Percentiles rank a stretch among this genome's conserved stretches.
These are phyloP conservation scores for Sclerotinia trifoliorum DNA, from an alignment of 2,329 filamentous ascomycete genomes.

Conservation along the genomic window DNA sequence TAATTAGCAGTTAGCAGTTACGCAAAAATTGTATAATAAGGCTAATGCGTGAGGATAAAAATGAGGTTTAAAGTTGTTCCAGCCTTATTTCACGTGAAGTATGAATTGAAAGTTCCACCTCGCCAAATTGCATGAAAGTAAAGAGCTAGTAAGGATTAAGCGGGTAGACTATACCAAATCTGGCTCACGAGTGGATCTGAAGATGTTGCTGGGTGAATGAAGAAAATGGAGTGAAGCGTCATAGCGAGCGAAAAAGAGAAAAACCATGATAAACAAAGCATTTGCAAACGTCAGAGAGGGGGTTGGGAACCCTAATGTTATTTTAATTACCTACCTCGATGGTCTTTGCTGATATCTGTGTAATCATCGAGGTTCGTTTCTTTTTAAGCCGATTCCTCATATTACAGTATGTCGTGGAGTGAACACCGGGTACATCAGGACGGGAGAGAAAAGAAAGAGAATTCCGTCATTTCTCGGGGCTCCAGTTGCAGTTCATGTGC, in stretches of 20 bases:
- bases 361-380: background rate
- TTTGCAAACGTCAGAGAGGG: background rate
- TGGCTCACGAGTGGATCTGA: slow-evolving; percentile 6
- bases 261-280: background rate
- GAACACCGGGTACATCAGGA: background rate
- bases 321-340: too few relatives aligned
- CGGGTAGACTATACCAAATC: background rate
- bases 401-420: background rate
- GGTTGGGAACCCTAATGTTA: background rate
- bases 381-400: background rate
- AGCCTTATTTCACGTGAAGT: background rate
- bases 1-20: background rate
- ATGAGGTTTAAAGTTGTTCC: background rate
- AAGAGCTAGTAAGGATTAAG: slow-evolving; percentile 18
- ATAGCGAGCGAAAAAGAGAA: background rate
- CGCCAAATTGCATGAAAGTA: background rate
- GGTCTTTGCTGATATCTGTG: background rate
- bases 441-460: too few relatives aligned
- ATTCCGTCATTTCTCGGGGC: background rate
- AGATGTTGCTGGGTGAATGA: slow-evolving; percentile 15
- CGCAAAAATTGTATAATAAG: background rate
- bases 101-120: background rate
- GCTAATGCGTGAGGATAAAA: background rate
- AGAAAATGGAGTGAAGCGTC: slow-evolving; percentile 12
- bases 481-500: background rate